phyloP scores from a whole-genome alignment of 2,329 filamentous ascomycete species.

The Cephalotrichum gorgonifer region DNA sequence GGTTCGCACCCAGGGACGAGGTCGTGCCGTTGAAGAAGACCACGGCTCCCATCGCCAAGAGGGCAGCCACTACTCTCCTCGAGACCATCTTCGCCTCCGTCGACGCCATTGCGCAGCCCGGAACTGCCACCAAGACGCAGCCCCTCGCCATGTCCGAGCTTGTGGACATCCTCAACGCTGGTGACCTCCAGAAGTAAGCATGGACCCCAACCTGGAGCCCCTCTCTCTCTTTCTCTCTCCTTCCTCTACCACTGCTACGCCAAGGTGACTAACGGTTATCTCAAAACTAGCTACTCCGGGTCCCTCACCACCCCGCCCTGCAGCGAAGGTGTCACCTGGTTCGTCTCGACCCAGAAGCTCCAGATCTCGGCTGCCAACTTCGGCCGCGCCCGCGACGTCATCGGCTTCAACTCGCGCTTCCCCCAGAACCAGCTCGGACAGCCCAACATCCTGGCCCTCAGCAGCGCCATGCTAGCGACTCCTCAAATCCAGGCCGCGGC shows the following conservation, averaged over 20 bases:
- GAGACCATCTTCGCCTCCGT: slow-evolving; percentile 34
- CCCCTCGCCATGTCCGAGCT: slow-evolving; percentile 33
- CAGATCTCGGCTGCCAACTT: slow-evolving; percentile 37
- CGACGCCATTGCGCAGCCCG: slow-evolving; percentile 28
- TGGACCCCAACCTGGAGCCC: background rate
- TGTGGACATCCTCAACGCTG: slow-evolving; percentile 22
- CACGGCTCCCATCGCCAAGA: slow-evolving; percentile 24
- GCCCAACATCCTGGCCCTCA: slow-evolving; percentile 29
- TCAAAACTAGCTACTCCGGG: slow-evolving; percentile 34
- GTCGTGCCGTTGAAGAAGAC: background rate
- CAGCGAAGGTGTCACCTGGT: slow-evolving; percentile 43
- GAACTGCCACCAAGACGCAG: slow-evolving; percentile 26
- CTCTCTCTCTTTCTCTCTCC: background rate
- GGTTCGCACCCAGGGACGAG: slow-evolving; percentile 1
- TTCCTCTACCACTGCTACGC: background rate
- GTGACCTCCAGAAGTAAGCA: slow-evolving; percentile 26
- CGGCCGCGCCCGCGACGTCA: slow-evolving; percentile 38
- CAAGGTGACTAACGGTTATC: background rate
- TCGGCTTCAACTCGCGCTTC: slow-evolving; percentile 46
- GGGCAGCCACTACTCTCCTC: slow-evolving; percentile 27
- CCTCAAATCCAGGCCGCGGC: slow-evolving; percentile 1
- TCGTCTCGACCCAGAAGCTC: slow-evolving; percentile 37
- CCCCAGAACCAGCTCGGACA: slow-evolving; percentile 38
- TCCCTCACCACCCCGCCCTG: slow-evolving; percentile 55
- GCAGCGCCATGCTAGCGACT: background rate